Percentiles rank a stretch among this genome's conserved stretches.
These are phyloP conservation scores for Crithidia thermophila DNA, from an alignment of 208 protist species.

Conservation along the genomic window DNA sequence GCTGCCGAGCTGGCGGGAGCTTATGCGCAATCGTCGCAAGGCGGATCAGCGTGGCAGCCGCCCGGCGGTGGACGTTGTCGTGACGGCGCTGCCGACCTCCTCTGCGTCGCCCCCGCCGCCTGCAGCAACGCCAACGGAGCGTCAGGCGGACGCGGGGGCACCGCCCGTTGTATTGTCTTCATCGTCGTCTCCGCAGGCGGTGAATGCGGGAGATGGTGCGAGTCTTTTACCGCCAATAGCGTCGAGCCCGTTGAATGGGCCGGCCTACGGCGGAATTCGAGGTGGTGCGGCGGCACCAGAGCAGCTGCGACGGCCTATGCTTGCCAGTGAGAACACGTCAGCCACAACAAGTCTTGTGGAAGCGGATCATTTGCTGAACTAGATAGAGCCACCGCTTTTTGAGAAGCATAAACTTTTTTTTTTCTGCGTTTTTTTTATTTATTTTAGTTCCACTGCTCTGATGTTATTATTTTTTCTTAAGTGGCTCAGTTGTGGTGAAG, in stretches of 20 bases:
- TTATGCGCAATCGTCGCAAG: constrained; percentile 12
- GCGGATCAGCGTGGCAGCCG: not conserved
- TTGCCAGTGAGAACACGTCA: constrained; percentile 4
- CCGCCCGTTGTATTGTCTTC: too few relatives aligned
- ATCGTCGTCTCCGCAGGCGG: too few relatives aligned
- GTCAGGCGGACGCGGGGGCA: not conserved
- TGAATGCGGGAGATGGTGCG: too few relatives aligned
- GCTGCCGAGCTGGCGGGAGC: constrained; percentile 25
- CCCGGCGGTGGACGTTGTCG: constrained; percentile 6
- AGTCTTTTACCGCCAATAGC: too few relatives aligned
- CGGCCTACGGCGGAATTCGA: not conserved
- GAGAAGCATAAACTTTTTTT: not conserved
- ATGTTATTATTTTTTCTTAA: not conserved
- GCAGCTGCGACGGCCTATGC: not conserved
- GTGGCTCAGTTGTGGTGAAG: too few relatives aligned
- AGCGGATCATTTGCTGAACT: constrained; percentile 4
- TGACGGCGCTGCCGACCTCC: not conserved
- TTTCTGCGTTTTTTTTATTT: constrained; percentile 10
- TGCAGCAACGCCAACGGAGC: not conserved
- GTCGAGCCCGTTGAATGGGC: not conserved
- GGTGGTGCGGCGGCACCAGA: too few relatives aligned
- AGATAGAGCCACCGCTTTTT: too few relatives aligned
- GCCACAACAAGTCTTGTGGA: constrained; percentile 12
- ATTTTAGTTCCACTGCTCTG: too few relatives aligned
- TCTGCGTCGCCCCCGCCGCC: not conserved